Evolutionary conservation across 768 basidiomycete species (phyloP), one percentile per base, ranked within the genome.

Genomic region (Suillus americanus): DNA sequence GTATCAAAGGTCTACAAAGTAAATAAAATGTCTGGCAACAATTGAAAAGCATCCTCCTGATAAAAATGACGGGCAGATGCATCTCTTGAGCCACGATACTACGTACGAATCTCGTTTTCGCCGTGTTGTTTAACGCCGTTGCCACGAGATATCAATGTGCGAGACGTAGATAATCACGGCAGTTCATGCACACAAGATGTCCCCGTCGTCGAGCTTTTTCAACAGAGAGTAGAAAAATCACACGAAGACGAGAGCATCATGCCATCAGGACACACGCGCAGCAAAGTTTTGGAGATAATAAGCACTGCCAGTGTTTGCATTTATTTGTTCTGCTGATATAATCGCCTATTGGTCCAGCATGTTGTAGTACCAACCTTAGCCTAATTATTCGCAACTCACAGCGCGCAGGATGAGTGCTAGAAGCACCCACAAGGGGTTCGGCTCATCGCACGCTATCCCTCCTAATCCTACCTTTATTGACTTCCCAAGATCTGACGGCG

Each of bases 121-220:
- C 87, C 86, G 81, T 74, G 84, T 82, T 70, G 88, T 89, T 89
- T 89, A 89, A 88, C 88, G 82, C 77, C 83, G 74, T 75, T 78
- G 81, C 84, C 79, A 79, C 78, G 79, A 56, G 57, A 69, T 54
- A 64, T 67, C 77, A 37, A 54, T 68, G 61, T 81, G 79, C 82
- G 80, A 77, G 81, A 80, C 82, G 86, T 86, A 84, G 87, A 89
- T 89, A 87, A 79, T 80, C 82, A 73, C 81, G 86, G 86, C 84
- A 62, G 64, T 56, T 62, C 33, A 30, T 5, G 59, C 41, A 4
- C 30, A 30, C 30, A 38, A 48, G 40, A 63, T 25, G 7, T 7
- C 43, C 28, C 55, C 18, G 37, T 51, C 37, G 10, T 43, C 23
- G 25, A n/a, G 28, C 10, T 20, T 6, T 33, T 30, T n/a, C 16